Conservation (phyloP, 2,329 filamentous ascomycete species). For the Hymenoscyphus scutula region DNA sequence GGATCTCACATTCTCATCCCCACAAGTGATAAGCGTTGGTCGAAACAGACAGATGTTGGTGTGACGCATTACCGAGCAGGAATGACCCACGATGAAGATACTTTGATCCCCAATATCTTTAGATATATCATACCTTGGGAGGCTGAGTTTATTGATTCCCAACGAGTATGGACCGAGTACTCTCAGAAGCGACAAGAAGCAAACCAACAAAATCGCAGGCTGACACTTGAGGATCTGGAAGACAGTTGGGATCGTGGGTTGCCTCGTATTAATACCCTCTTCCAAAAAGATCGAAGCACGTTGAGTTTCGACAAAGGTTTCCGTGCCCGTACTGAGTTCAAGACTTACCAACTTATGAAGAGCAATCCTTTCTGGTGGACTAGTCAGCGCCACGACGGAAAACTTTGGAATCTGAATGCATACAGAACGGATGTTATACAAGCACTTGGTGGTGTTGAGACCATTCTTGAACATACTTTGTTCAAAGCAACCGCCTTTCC, state of each 20-base stretch:
- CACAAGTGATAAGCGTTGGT: conserved; percentile 96
- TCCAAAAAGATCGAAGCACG: conserved; percentile 97
- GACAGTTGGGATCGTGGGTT: conserved; percentile 98
- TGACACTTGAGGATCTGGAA: conserved; percentile 94
- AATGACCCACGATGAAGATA: conserved; percentile 98
- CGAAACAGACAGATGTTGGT: conserved; percentile 94
- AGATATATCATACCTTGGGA: conserved; percentile 99
- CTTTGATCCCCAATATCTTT: conserved; percentile 97
- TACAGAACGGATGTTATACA: conserved; percentile 97
- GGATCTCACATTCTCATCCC: conserved; percentile 97
- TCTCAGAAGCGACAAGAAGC: conserved; percentile 96
- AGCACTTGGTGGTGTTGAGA: conserved; percentile 88
- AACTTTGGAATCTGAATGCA: conserved; percentile 94
- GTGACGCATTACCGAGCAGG: conserved; percentile 96
- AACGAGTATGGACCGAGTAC: conserved; percentile 98
- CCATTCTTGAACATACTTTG: conserved; percentile 91
- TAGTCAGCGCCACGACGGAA: conserved; percentile 93
- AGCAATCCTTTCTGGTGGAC: conserved; percentile 99
- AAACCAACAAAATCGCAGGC: conserved; percentile 91
- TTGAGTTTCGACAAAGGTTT: conserved; percentile 99
- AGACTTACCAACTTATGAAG: conserved; percentile 98
- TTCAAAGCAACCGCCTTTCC: conserved; percentile 98
- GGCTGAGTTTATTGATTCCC: conserved; percentile 97
- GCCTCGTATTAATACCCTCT: conserved; percentile 95
- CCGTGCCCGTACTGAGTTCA: conserved; percentile 92